Evolutionary conservation across 2,329 filamentous ascomycete genomes (phyloP).

Genomic region (Samsoniella hepiali): DNA sequence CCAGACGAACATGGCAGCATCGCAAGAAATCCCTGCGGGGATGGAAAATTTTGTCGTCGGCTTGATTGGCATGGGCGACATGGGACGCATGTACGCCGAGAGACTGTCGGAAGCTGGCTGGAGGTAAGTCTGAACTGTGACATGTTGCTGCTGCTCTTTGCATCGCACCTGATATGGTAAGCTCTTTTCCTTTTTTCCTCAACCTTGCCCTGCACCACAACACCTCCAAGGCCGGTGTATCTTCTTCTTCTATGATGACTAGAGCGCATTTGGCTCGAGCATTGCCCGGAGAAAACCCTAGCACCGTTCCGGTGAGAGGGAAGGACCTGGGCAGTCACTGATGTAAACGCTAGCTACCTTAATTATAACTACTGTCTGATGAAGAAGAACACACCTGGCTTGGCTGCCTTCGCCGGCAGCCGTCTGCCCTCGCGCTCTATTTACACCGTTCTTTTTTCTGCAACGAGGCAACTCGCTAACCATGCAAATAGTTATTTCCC

Average conservation of each 20-base stretch:
- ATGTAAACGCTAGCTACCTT: conserved; percentile 99
- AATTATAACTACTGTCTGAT: conserved; percentile 74
- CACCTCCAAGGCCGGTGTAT: conserved; percentile 24
- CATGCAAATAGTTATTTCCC: conserved; percentile 2
- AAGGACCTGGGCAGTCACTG: conserved; percentile 72
- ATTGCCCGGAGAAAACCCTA: conserved; percentile 64
- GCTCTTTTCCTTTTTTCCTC: conserved; percentile 25
- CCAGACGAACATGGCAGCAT: conserved; percentile 30
- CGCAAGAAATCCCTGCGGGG: conserved; percentile 33
- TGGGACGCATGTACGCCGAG: conserved; percentile 98
- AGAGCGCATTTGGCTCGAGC: conserved; percentile 99
- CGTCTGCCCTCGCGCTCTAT: conserved; percentile 16
- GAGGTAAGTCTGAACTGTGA: conserved; percentile 62
- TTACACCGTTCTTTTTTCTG: background rate
- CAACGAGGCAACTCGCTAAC: conserved; percentile 12
- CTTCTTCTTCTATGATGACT: conserved; percentile 77
- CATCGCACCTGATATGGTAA: conserved; percentile 35
- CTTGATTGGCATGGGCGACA: conserved; percentile 98
- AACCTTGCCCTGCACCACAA: conserved; percentile 15
- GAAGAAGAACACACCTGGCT: conserved; percentile 27
- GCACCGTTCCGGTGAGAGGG: conserved; percentile 73
- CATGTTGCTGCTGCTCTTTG: conserved; percentile 1
- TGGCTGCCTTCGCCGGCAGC: conserved; percentile 14
- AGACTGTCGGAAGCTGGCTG: conserved; percentile 87
- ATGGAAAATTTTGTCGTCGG: conserved; percentile 77